These are phyloP conservation scores for Fusarium compactum DNA, from an alignment of 2,329 filamentous ascomycete species.

Conservation along the genomic window DNA sequence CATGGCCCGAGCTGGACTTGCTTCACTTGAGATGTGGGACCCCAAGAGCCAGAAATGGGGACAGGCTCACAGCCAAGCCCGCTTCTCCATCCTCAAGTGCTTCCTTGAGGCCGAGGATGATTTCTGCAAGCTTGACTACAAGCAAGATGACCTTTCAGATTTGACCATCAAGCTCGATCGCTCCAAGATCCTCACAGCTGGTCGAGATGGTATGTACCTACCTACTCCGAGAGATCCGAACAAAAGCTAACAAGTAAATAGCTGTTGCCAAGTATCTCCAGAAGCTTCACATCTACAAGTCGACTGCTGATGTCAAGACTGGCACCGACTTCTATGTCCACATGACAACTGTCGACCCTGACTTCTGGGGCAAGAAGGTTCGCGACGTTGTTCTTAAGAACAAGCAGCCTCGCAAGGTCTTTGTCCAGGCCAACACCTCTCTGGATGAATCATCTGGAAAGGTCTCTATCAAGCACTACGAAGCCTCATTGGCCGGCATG, in stretches of 20 bases:
- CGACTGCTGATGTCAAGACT: conserved; percentile 82
- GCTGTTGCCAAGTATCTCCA: conserved; percentile 89
- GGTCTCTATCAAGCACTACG: conserved; percentile 86
- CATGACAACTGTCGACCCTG: conserved; percentile 83
- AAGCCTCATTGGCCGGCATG: conserved; percentile 82
- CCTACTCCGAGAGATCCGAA: not conserved
- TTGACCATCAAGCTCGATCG: conserved; percentile 86
- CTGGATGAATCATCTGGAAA: conserved; percentile 75
- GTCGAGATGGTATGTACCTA: conserved; percentile 69
- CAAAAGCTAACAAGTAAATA: conserved; percentile 47
- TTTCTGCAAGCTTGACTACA: conserved; percentile 86
- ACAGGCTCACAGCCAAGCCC: conserved; percentile 90
- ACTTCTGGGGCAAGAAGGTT: conserved; percentile 86
- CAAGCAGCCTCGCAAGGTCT: conserved; percentile 88
- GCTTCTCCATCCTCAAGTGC: conserved; percentile 86
- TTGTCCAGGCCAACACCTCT: conserved; percentile 92
- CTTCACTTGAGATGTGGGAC: conserved; percentile 94
- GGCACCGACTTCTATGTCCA: conserved; percentile 85
- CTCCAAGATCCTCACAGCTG: conserved; percentile 85
- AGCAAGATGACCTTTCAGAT: conserved; percentile 79
- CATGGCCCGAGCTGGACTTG: conserved; percentile 94
- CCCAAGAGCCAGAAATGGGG: conserved; percentile 92
- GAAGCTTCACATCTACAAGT: conserved; percentile 93
- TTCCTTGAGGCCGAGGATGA: conserved; percentile 88
- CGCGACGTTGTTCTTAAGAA: conserved; percentile 79